phyloP scores from a whole-genome alignment of 164 flowering plant species.

The Brasenia schreberi region DNA sequence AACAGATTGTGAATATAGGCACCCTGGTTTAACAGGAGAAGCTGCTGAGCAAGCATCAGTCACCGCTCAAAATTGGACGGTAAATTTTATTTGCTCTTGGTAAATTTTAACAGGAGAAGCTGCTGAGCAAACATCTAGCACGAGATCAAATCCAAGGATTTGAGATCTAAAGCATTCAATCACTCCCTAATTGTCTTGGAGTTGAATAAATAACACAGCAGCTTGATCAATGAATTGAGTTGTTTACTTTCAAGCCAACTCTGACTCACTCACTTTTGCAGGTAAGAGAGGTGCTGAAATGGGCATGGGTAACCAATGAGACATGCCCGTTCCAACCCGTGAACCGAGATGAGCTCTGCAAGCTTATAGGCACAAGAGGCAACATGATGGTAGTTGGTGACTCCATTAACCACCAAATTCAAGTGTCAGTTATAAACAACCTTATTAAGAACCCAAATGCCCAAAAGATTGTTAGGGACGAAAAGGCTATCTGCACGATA shows the following conservation, averaged over 20 bases:
- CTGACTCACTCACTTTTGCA: neutral
- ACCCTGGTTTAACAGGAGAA: neutral
- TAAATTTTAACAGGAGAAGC: no score
- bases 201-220: neutral
- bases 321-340: slow-evolving; percentile 1
- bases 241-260: neutral
- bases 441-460: neutral
- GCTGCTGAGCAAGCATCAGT: neutral
- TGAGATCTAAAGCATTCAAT: no score
- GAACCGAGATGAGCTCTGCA: neutral
- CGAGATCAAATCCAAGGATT: no score
- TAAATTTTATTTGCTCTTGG: neutral
- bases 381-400: neutral
- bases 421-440: neutral
- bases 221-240: neutral
- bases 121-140: no score
- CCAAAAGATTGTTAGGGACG: neutral
- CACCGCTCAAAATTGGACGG: slow-evolving; percentile 1
- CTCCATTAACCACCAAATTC: slow-evolving; percentile 1
- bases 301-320: neutral
- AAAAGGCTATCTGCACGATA: neutral
- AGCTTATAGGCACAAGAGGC: neutral
- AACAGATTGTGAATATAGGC: neutral
- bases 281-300: slow-evolving; percentile 1
- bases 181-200: neutral